A percentile compares a stretch with the other conserved stretches of the same genome.
These are phyloP conservation scores for Claviceps sp. DNA, from an alignment of 2,329 filamentous ascomycete genomes.

Conservation along the genomic window DNA sequence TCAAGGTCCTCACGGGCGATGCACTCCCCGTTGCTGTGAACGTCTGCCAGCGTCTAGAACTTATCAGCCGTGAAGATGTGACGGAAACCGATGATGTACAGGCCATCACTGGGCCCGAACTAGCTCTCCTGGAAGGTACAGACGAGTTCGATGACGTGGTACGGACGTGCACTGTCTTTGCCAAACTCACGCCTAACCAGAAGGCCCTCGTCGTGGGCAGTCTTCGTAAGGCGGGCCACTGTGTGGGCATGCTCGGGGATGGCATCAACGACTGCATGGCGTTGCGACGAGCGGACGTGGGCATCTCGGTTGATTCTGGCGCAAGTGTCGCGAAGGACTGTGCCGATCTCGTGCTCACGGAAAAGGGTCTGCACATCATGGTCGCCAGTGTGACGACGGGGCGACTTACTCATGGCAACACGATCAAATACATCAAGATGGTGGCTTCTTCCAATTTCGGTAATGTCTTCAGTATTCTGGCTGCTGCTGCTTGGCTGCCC, in stretches of 20 bases:
- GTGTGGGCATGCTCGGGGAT: slow-evolving; percentile 18
- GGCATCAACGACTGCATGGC: slow-evolving; percentile 19
- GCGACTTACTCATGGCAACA: slow-evolving; percentile 15
- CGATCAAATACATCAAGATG: slow-evolving; percentile 20
- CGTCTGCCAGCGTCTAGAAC: slow-evolving; percentile 13
- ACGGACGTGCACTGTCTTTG: slow-evolving; percentile 14
- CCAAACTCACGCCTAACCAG: slow-evolving; percentile 15
- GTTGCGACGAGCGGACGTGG: slow-evolving; percentile 14
- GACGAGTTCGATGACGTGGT: slow-evolving; percentile 13
- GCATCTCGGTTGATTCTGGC: slow-evolving; percentile 18
- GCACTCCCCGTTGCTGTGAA: slow-evolving; percentile 16
- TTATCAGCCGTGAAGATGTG: slow-evolving; percentile 8
- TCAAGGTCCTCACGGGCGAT: slow-evolving; percentile 17
- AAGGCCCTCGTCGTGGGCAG: slow-evolving; percentile 14
- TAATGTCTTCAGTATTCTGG: slow-evolving; percentile 17
- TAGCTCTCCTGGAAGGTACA: slow-evolving; percentile 9
- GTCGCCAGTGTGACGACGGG: slow-evolving; percentile 14
- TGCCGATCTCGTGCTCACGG: slow-evolving; percentile 16
- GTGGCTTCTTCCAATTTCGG: slow-evolving; percentile 18
- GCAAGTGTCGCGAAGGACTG: slow-evolving; percentile 17
- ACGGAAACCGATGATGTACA: slow-evolving; percentile 10
- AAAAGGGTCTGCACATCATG: slow-evolving; percentile 17
- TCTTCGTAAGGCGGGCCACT: slow-evolving; percentile 12
- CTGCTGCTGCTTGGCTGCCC: slow-evolving; percentile 16
- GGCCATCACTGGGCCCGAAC: slow-evolving; percentile 14